A percentile compares a stretch with the other conserved stretches of the same genome.
phyloP scores from a whole-genome alignment of 208 protist species.

The Crithidia expoeki region DNA sequence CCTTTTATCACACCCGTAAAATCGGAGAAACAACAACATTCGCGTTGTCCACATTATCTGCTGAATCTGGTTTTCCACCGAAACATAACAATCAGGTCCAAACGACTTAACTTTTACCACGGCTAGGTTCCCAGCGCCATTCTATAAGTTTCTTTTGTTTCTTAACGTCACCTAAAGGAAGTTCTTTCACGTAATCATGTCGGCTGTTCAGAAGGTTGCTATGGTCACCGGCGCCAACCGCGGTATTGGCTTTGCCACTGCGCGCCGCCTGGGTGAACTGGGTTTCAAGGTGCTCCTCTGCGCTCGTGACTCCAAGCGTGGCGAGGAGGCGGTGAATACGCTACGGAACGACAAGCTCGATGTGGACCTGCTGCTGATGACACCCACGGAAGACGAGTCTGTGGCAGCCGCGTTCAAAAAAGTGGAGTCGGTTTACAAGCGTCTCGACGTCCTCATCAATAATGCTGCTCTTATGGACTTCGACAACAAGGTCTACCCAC shows the following conservation, averaged over 20 bases:
- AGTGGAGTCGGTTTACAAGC: slow-evolving; percentile 46
- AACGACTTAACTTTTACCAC: too few species aligned
- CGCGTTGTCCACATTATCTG: too few species aligned
- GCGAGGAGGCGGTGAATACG: slow-evolving; percentile 52
- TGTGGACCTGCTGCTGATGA: slow-evolving; percentile 55
- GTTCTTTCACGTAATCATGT: slow-evolving; percentile 42
- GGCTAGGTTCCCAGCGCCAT: background rate
- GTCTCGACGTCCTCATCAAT: slow-evolving; percentile 82
- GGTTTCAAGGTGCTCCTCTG: slow-evolving; percentile 78
- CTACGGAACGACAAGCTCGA: slow-evolving; percentile 53
- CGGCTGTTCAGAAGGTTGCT: slow-evolving; percentile 41
- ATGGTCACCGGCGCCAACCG: slow-evolving; percentile 86
- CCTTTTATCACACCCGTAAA: too few species aligned
- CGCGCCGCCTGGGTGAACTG: slow-evolving; percentile 59
- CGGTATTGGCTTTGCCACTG: slow-evolving; percentile 85
- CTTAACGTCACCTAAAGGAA: background rate
- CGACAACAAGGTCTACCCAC: slow-evolving; percentile 40
- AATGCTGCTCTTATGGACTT: slow-evolving; percentile 65
- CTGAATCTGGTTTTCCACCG: too few species aligned
- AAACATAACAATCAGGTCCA: too few species aligned
- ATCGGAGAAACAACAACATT: too few species aligned
- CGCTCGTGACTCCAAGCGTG: slow-evolving; percentile 55
- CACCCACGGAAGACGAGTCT: slow-evolving; percentile 51
- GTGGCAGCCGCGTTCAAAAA: slow-evolving; percentile 49
- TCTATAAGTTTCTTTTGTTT: background rate